Evolutionary conservation across 2,329 filamentous ascomycete species (phyloP).

Genomic region (Uncinocarpus reesii): DNA sequence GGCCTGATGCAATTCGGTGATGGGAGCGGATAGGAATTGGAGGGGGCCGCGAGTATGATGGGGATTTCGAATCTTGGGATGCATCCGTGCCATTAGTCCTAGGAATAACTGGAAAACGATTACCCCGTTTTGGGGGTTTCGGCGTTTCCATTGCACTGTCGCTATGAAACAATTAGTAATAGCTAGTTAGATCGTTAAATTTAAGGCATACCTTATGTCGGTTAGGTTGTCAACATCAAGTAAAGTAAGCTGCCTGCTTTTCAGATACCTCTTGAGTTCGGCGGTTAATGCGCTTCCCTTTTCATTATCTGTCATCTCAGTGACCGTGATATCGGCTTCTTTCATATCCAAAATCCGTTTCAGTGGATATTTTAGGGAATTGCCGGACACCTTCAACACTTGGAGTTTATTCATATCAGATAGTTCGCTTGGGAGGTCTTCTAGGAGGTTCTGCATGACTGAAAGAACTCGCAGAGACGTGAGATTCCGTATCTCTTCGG

Average conservation of each 20-base stretch:
- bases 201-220: constrained; percentile 34
- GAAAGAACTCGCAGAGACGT: constrained; percentile 82
- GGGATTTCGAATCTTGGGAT: constrained; percentile 56
- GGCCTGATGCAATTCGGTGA: constrained; percentile 49
- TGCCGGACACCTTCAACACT: constrained; percentile 81
- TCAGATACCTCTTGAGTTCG: constrained; percentile 50
- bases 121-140: constrained; percentile 51
- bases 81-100: constrained; percentile 55
- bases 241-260: constrained; percentile 35
- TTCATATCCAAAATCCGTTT: constrained; percentile 56
- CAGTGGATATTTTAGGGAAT: constrained; percentile 71
- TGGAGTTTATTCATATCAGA: constrained; percentile 84
- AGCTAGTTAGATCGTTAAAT: neutral
- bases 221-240: constrained; percentile 35
- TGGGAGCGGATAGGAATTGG: constrained; percentile 74
- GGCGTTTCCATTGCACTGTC: constrained; percentile 70
- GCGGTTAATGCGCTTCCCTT: constrained; percentile 50
- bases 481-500: constrained; percentile 67
- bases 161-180: constrained; percentile 31
- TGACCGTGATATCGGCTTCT: constrained; percentile 52
- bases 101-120: constrained; percentile 49
- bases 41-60: constrained; percentile 55
- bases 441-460: constrained; percentile 75
- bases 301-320: constrained; percentile 48
- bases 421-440: constrained; percentile 70